Evolutionary conservation across 768 basidiomycete genomes (phyloP).

Genomic region (Pisolithus orientalis): DNA sequence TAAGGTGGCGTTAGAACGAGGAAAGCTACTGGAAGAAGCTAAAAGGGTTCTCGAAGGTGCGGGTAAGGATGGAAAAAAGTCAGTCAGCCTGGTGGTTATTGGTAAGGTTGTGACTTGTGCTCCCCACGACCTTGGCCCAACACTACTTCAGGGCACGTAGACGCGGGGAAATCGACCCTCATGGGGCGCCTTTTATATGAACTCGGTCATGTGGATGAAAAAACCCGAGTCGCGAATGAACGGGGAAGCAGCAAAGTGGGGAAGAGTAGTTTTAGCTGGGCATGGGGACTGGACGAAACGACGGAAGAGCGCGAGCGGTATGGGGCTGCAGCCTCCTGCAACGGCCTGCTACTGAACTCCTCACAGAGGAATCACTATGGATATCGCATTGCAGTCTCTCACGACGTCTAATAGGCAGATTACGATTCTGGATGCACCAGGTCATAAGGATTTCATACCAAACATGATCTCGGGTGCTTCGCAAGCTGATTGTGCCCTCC

Average conservation of each 20-base stretch:
- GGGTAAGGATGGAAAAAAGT: slow-evolving; percentile 52
- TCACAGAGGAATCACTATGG: slow-evolving; percentile 93
- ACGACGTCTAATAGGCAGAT: slow-evolving; percentile 70
- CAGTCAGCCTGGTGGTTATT: slow-evolving; percentile 84
- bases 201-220: slow-evolving; percentile 82
- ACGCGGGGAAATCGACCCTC: slow-evolving; percentile 96
- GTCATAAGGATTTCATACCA: slow-evolving; percentile 96
- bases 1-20: slow-evolving; percentile 61
- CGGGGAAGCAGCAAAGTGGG: slow-evolving; percentile 84
- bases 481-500: slow-evolving; percentile 90
- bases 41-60: slow-evolving; percentile 42
- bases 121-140: slow-evolving; percentile 6
- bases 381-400: slow-evolving; percentile 81
- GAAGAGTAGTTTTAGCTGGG: slow-evolving; percentile 95
- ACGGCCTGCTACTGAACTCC: slow-evolving; percentile 2
- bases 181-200: slow-evolving; percentile 96
- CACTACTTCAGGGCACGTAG: slow-evolving; percentile 76
- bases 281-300: slow-evolving; percentile 94
- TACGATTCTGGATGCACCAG: slow-evolving; percentile 95
- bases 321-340: slow-evolving; percentile 9
- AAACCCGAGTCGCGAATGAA: slow-evolving; percentile 77
- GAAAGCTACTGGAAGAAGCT: slow-evolving; percentile 82
- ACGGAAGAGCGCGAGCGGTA: slow-evolving; percentile 91
- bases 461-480: slow-evolving; percentile 99
- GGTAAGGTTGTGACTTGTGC: slow-evolving; percentile 42